Evolutionary conservation across 192 early-diverging fungal genomes (phyloP), one percentile per base, ranked within the genome.

Genomic region (Coemansia umbellata): DNA sequence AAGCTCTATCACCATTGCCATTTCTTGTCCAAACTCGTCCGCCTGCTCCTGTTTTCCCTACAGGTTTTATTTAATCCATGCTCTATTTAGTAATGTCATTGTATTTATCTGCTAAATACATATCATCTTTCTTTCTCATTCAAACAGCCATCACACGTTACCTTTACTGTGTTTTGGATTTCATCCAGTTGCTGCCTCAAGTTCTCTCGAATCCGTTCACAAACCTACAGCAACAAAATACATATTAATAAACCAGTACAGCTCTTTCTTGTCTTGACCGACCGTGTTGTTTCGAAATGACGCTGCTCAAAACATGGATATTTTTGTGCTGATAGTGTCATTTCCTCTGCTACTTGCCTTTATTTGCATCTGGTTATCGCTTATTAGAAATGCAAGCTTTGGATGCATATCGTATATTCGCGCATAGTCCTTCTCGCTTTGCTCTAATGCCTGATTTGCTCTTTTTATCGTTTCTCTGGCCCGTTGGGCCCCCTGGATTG

Each of bases 1-100:
- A 28, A 76, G 39, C 66, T 69, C 73, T 6, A 76, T 53, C 2
- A 76, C 58, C 53, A 63, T 66, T 0, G 61, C 53, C 73, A 76
- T 69, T n/a, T 76, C 73, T 9, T 47, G 43, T 24, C 50, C 62
- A 35, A 58, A 44, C 27, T 65, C 66, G 9, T 43, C 51, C 14
- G 62, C 65, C 55, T 69, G 61, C 14, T 45, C 28, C 42, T 30
- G 28, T 44, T 66, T 55, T 10, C 15, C 14, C 57, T 59, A 50
- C 53, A 45, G 41, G 26, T 14, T n/a, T n/a, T n/a, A n/a, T n/a
- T n/a, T n/a, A n/a, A n/a, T n/a, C n/a, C n/a, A n/a, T n/a, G n/a
- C n/a, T n/a, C n/a, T n/a, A n/a, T n/a, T n/a, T n/a, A n/a, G n/a
- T n/a, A n/a, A n/a, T n/a, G n/a, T n/a, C n/a, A n/a, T n/a, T n/a